phyloP scores from a whole-genome alignment of 495 filamentous ascomycete genomes.

The Jackrogersella multiformis region DNA sequence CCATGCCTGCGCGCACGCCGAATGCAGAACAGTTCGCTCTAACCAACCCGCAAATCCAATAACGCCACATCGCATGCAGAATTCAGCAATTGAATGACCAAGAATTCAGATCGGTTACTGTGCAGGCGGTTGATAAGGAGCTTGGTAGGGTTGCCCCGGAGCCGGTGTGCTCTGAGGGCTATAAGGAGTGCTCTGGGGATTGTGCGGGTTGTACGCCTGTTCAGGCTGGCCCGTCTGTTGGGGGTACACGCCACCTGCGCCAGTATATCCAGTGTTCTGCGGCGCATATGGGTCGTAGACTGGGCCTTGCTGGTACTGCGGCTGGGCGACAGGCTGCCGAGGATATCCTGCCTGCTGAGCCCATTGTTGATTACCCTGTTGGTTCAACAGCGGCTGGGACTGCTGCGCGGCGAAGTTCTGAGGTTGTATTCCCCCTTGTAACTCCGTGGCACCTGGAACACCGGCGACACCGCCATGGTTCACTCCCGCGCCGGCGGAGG shows the following conservation, averaged over 20 bases:
- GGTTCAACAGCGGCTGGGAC: conserved; percentile 37
- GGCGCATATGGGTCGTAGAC: conserved; percentile 38
- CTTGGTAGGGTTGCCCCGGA: conserved; percentile 23
- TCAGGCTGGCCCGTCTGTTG: conserved; percentile 26
- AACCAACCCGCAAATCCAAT: not conserved
- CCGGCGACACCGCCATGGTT: conserved; percentile 1
- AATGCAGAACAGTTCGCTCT: not conserved
- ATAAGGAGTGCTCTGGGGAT: conserved; percentile 34
- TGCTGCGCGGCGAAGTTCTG: conserved; percentile 34
- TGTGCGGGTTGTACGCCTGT: conserved; percentile 35
- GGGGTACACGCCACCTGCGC: conserved; percentile 31
- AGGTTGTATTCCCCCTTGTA: conserved; percentile 36
- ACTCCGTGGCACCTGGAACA: conserved; percentile 23
- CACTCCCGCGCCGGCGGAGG: conserved; percentile 26
- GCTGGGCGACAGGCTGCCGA: conserved; percentile 32
- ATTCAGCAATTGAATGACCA: conserved; percentile 1
- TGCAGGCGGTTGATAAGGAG: conserved; percentile 10
- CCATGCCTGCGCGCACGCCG: not conserved
- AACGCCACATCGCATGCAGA: conserved; percentile 18
- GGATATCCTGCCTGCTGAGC: conserved; percentile 37
- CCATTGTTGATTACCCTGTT: conserved; percentile 41
- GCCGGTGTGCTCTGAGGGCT: conserved; percentile 25
- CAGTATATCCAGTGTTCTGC: conserved; percentile 35
- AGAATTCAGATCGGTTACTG: not conserved
- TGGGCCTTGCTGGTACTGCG: conserved; percentile 29